Base-by-base conservation (phyloP, 768 basidiomycete species). In the Bullera alba region DNA sequence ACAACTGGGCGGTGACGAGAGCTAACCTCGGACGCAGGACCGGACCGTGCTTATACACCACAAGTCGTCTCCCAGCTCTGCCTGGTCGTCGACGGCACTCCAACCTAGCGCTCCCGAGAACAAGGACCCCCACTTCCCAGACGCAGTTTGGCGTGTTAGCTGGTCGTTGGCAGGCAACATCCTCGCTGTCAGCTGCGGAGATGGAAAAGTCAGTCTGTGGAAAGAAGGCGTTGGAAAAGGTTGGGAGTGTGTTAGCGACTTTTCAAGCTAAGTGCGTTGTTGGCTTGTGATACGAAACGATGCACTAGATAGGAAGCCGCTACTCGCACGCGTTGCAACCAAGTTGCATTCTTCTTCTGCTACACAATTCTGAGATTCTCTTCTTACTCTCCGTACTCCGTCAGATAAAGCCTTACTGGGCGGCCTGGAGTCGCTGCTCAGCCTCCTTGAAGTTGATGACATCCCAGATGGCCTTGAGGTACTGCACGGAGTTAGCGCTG, bases 101-200 rank as follows among this genome's bases (percentile, higher is more conserved):
- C 60, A 65, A 2, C 73, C 76, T 69, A 37, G 76, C 72, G 69
- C 74, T 2, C 59, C 74, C 5, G 58, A 67, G 0, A 75, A 76
- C 4, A 76, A 79, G 5, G 76, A 80, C 15, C 86, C 86, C 21
- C 90, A 86, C 70, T 97, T 97, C 76, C 87, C 89, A 1, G 93
- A 97, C 69, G 89, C 91, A 4, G 91, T 96, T 22, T 99, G 93
- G 95, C 81, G 92, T n/a, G 90, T 96, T 28, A 89, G 87, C 38
- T 99, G 95, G 95, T 92, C 88, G 58, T 79, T 96, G 22, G 88
- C 92, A 0, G 93, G 93, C 16, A 97, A 96, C 67, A 80, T 99
- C 45, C 78, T 99, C 39, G 92, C 92, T 0, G 95, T 97, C 37
- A 90, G 88, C 71, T 93, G 90, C 72, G 92, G 91, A 8, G 95